A percentile compares a stretch with the other conserved stretches of the same genome.
These are phyloP conservation scores for Neurospora sp. DNA, from an alignment of 495 filamentous ascomycete species.

Conservation along the genomic window DNA sequence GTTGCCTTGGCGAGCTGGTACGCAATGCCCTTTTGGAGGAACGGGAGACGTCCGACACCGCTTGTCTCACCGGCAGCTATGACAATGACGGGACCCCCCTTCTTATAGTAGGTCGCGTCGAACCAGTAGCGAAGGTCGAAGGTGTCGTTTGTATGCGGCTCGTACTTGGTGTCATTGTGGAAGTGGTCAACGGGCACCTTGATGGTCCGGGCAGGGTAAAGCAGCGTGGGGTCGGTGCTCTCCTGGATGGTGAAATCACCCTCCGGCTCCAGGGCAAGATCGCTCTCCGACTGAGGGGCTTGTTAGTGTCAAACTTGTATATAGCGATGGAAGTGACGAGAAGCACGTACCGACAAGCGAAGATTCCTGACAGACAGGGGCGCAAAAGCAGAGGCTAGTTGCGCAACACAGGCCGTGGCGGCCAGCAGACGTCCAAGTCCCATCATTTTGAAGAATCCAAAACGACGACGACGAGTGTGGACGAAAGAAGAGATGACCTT, in stretches of 20 bases:
- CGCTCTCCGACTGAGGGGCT: neutral
- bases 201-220: conserved; percentile 42
- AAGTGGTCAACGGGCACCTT: conserved; percentile 66
- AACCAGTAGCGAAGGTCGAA: conserved; percentile 67
- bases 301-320: neutral
- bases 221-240: conserved; percentile 3
- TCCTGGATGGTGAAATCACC: neutral
- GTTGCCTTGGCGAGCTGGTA: conserved; percentile 52
- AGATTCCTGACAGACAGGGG: conserved; percentile 9
- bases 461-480: neutral
- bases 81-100: conserved; percentile 64
- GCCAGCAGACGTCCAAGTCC: conserved; percentile 6
- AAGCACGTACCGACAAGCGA: conserved; percentile 7
- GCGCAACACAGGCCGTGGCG: conserved; percentile 3
- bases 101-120: conserved; percentile 53
- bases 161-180: conserved; percentile 58
- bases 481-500: neutral
- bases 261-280: neutral
- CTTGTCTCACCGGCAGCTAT: conserved; percentile 55
- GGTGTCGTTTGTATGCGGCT: conserved; percentile 50
- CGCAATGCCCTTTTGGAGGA: conserved; percentile 60
- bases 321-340: neutral
- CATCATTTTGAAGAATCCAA: neutral
- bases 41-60: conserved; percentile 47
- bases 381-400: conserved; percentile 5